Percentiles rank a stretch among this genome's conserved stretches.
phyloP scores from a whole-genome alignment of 441 rosid genomes.

The Biscutella laevigata region DNA sequence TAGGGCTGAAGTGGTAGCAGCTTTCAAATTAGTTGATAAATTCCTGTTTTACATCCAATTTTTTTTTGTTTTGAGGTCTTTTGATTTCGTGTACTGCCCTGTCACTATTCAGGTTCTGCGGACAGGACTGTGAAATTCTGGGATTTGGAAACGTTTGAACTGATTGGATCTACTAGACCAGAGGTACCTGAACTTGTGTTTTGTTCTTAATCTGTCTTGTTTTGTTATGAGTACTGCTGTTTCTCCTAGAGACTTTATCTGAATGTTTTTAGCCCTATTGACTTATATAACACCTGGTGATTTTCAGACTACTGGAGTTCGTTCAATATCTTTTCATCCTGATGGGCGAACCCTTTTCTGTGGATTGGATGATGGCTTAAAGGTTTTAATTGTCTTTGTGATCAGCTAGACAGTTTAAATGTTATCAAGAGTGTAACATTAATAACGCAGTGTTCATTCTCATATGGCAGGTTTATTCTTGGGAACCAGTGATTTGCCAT shows the following conservation, averaged over 20 bases:
- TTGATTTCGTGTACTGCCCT: slow-evolving; percentile 1
- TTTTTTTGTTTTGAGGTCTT: slow-evolving; percentile 3
- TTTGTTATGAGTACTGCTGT: neutral
- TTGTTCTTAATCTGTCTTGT: neutral
- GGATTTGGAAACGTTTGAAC: slow-evolving; percentile 96
- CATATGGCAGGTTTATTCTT: slow-evolving; percentile 73
- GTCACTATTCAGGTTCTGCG: slow-evolving; percentile 73
- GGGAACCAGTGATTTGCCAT: slow-evolving; percentile 91
- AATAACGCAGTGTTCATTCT: slow-evolving; percentile 3
- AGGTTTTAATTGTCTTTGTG: slow-evolving; percentile 44
- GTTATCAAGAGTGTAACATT: slow-evolving; percentile 12
- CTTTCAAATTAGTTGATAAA: neutral
- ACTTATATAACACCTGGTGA: too few species aligned
- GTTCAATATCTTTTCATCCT: slow-evolving; percentile 63
- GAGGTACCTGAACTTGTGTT: slow-evolving; percentile 49
- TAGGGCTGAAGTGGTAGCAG: neutral
- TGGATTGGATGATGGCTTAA: slow-evolving; percentile 78
- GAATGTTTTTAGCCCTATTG: neutral
- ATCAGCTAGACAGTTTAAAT: neutral
- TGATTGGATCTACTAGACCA: slow-evolving; percentile 85
- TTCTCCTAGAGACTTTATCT: neutral
- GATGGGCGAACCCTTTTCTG: slow-evolving; percentile 85
- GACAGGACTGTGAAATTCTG: slow-evolving; percentile 90
- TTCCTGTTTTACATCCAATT: neutral
- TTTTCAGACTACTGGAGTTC: slow-evolving; percentile 64